Base-by-base conservation (phyloP, 345 rosid species). In the Lepidium sativum region DNA sequence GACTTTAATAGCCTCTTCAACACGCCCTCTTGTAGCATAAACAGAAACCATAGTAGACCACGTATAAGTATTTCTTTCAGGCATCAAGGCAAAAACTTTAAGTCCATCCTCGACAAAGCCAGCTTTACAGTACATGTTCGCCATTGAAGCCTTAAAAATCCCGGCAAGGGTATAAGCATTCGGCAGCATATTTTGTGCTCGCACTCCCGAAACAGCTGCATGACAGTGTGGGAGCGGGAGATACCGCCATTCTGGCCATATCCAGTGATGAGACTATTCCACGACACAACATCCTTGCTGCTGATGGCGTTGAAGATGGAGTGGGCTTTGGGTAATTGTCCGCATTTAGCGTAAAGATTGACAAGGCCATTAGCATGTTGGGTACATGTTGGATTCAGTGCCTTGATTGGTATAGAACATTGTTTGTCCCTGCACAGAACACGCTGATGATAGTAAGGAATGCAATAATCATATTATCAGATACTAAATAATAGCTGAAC, bases 231-330 rank as follows among this genome's bases (percentile, higher is more conserved):
- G 21, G 87, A 67, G 25, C 83, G 80, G 14, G 70, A 54, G 12
- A 70, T n/a, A n/a, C 85, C 84, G 2, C 91, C 88, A 58, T 75
- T 71, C 70, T 75, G 89, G 9, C 88, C 80, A 75, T 79, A 82
- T 9, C 83, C 95, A 75, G 83, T 88, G 65, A 91, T 86, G 69
- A 91, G 86, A 70, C 84, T 84, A 61, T 86, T 91, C 94, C 95
- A 88, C 4, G 96, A 88, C 33, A 88, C 82, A 2, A 84, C 82
- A 67, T 84, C 96, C 68, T 72, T 86, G 70, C 71, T 41, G 14
- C 27, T 54, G 61, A 88, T 81, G 56, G 52, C 50, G 9, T 82
- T 82, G 55, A 91, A 91, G 6, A 84, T 80, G 34, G 73, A 76
- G 60, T 63, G 68, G 64, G 98, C 96, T 61, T 60, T 70, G 14